phyloP scores from a whole-genome alignment of 1,139 yeast species.

The Saccharomycopsis crataegensis region DNA sequence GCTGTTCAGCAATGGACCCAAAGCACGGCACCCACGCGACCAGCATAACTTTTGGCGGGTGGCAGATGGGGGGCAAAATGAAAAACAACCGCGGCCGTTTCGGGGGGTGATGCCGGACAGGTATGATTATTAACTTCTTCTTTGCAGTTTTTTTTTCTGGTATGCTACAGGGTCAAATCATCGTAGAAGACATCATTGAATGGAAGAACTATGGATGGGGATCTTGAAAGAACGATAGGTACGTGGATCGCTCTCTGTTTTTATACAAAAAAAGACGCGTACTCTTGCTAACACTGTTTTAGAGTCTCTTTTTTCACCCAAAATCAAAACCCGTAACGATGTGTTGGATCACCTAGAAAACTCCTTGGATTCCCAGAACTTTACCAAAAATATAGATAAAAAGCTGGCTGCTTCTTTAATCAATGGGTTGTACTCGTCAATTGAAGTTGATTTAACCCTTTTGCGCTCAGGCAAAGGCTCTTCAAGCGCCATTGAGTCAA shows the following conservation, averaged over 20 bases:
- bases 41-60: too few relatives aligned
- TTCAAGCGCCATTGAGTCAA: constrained; percentile 1
- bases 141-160: too few relatives aligned
- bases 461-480: constrained; percentile 4
- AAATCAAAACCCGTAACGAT: constrained; percentile 13
- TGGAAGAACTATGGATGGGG: background rate
- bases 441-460: background rate
- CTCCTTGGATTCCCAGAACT: background rate
- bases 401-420: background rate
- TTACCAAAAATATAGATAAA: background rate
- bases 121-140: too few relatives aligned
- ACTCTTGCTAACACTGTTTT: background rate
- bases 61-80: too few relatives aligned
- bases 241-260: background rate
- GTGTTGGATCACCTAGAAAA: constrained; percentile 10
- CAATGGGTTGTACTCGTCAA: background rate
- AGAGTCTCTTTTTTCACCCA: background rate
- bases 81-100: too few relatives aligned
- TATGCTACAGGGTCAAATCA: too few relatives aligned
- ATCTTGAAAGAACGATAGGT: background rate
- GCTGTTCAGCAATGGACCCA: too few relatives aligned
- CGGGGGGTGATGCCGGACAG: too few relatives aligned
- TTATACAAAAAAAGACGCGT: background rate
- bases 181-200: too few relatives aligned
- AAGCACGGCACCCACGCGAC: too few relatives aligned